Percentiles rank a stretch among this genome's conserved stretches.
phyloP scores from a whole-genome alignment of 164 flowering plant genomes.

The Vitis amurensis region DNA sequence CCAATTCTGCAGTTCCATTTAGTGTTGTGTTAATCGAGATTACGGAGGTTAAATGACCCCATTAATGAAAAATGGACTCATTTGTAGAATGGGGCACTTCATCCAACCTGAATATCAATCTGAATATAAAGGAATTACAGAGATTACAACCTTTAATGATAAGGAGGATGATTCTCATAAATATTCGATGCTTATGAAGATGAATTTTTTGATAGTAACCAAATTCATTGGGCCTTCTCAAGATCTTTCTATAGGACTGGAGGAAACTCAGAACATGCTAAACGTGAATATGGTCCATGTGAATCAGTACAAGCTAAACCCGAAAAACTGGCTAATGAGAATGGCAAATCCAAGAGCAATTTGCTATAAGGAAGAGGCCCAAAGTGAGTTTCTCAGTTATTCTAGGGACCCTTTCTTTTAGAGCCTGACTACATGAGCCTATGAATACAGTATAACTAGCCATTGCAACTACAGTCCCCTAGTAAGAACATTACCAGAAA shows the following conservation, averaged over 20 bases:
- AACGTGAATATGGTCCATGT: constrained; percentile 6
- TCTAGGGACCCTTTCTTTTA: constrained; percentile 86
- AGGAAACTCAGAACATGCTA: background rate
- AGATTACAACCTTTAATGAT: constrained; percentile 1
- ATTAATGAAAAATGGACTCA: too few species aligned
- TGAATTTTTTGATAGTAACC: constrained; percentile 9
- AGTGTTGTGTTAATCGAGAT: too few species aligned
- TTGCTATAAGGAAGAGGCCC: constrained; percentile 96
- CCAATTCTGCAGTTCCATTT: too few species aligned
- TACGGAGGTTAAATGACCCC: too few species aligned
- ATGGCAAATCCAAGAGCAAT: constrained; percentile 86
- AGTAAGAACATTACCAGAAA: constrained; percentile 85
- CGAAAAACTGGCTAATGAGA: constrained; percentile 78
- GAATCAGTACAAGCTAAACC: constrained; percentile 71
- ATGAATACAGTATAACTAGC: constrained; percentile 91
- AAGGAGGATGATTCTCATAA: constrained; percentile 2
- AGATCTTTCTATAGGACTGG: constrained; percentile 15
- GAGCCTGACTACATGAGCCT: constrained; percentile 89
- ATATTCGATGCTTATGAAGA: background rate
- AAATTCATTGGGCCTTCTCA: constrained; percentile 10
- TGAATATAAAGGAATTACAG: constrained; percentile 7
- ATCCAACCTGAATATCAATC: background rate
- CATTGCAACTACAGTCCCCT: constrained; percentile 93
- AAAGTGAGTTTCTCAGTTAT: constrained; percentile 94
- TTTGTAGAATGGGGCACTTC: too few species aligned